A percentile compares a stretch with the other conserved stretches of the same genome.
phyloP scores from a whole-genome alignment of 192 early-diverging fungal species.

The Jimgerdemannia lactiflua region DNA sequence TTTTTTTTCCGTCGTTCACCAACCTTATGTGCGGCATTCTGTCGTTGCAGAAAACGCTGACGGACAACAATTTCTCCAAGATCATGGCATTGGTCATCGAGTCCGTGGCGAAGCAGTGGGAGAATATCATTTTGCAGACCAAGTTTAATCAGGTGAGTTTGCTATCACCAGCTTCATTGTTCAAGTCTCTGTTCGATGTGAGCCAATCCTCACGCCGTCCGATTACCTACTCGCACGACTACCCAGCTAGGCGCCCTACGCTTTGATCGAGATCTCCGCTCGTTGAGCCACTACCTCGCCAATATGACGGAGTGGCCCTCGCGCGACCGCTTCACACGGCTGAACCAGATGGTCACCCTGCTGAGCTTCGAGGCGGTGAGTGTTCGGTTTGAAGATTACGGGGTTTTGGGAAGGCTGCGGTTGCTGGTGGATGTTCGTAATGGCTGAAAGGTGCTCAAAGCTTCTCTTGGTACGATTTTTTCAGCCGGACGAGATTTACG shows the following conservation, averaged over 20 bases:
- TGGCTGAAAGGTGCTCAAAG: not conserved
- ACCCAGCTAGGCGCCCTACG: conserved; percentile 78
- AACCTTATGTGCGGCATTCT: not conserved
- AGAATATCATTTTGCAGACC: conserved; percentile 78
- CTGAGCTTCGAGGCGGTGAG: conserved; percentile 74
- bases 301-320: conserved; percentile 53
- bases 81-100: conserved; percentile 64
- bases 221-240: not conserved
- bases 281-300: conserved; percentile 65
- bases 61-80: conserved; percentile 67
- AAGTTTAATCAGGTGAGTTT: conserved; percentile 78
- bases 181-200: not conserved
- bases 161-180: not conserved
- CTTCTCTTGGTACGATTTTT: conserved; percentile 2
- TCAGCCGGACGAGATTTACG: conserved; percentile 62
- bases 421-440: not conserved
- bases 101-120: conserved; percentile 79
- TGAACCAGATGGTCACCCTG: conserved; percentile 82
- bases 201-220: conserved; percentile 1
- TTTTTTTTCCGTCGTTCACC: too few species aligned
- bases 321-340: conserved; percentile 75
- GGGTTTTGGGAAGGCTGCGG: not conserved
- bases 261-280: conserved; percentile 91
- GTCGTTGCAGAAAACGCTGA: conserved; percentile 47
- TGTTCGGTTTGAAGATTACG: not conserved